Percentiles rank a stretch among this genome's conserved stretches.
Conservation (phyloP, 2,329 filamentous ascomycete genomes). For the Emergomyces orientalis region DNA sequence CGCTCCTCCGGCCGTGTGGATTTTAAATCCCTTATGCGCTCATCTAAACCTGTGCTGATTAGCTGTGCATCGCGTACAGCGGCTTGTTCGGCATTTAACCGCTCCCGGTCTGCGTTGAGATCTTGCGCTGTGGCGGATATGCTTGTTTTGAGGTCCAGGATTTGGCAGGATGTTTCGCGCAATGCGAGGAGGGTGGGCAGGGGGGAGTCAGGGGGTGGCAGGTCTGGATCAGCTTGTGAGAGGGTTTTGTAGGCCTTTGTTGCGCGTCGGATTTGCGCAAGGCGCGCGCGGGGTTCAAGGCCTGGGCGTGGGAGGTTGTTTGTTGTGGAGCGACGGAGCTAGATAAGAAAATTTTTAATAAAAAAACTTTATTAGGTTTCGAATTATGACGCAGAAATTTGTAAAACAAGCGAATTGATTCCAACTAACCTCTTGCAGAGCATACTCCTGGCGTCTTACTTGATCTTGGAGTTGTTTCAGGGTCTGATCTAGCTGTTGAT, state of each 20-base stretch:
- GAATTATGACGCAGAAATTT: background rate
- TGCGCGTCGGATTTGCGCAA: constrained; percentile 44
- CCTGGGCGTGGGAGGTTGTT: constrained; percentile 22
- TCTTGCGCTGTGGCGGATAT: constrained; percentile 39
- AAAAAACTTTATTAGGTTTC: background rate
- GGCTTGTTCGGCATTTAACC: constrained; percentile 38
- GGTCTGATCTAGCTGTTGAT: constrained; percentile 51
- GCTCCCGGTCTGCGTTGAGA: constrained; percentile 30
- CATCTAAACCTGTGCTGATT: constrained; percentile 42
- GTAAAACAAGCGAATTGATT: background rate
- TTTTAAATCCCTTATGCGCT: constrained; percentile 49
- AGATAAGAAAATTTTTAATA: background rate
- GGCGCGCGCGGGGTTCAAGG: constrained; percentile 25
- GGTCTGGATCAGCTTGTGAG: constrained; percentile 49
- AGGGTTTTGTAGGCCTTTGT: constrained; percentile 58
- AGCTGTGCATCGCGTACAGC: constrained; percentile 40
- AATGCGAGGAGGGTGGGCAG: constrained; percentile 64
- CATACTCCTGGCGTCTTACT: constrained; percentile 39
- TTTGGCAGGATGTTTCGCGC: constrained; percentile 55
- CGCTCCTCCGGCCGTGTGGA: constrained; percentile 4
- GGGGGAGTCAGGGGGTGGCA: constrained; percentile 58
- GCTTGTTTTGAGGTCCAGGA: constrained; percentile 54
- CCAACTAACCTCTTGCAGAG: constrained; percentile 36
- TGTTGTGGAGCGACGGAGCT: constrained; percentile 13
- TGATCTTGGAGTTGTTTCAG: constrained; percentile 55